Base-by-base conservation (phyloP, 805 yeast genomes). In the Saturnispora serradocipensis region DNA sequence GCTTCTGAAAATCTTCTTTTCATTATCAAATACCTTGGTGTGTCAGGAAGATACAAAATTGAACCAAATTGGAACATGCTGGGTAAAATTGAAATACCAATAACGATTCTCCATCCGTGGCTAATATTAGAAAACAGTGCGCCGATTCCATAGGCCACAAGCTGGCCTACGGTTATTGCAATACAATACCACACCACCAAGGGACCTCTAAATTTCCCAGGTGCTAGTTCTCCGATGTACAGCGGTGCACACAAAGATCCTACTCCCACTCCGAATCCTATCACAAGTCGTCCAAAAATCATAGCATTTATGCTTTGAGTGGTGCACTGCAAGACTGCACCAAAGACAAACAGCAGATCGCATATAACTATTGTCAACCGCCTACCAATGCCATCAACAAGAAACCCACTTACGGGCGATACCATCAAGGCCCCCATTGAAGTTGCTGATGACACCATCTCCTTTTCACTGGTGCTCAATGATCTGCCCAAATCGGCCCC, bases 251-350 rank as follows among this genome's bases (percentile, higher is more conserved):
- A 84, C 51, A 91, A 72, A 2, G 97, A 88, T 1, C 97, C 98
- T 50, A 87, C 77, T 58, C 99, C 99, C 27, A 91, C 97, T 59
- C 97, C 98, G 67, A 86, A 86, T 15, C 99, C 99, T 84, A 91
- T 86, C 45, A 91, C 73, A 58, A 93, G 83, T 65, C 98, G 77
- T 45, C 98, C 99, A 13, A 72, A 81, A 55, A 88, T 83, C 98
- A 91, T 91, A 44, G 84, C 81, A 93, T 96, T 87, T 54, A 88
- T 82, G 4, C 82, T 72, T 50, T 79, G 78, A 8, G 97, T 81
- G 34, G 83, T 86, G 52, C 91, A 78, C 70, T 91, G 99, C 53
- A 90, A 70, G 42, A 78, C 76, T 18, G 96, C 88, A 54, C 99
- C 99, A 35, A 86, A 72, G 27, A 91, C 72, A 63, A 93, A 91